Evolutionary conservation across 805 yeast species (phyloP).

Genomic region (Myxozyma sirexii): DNA sequence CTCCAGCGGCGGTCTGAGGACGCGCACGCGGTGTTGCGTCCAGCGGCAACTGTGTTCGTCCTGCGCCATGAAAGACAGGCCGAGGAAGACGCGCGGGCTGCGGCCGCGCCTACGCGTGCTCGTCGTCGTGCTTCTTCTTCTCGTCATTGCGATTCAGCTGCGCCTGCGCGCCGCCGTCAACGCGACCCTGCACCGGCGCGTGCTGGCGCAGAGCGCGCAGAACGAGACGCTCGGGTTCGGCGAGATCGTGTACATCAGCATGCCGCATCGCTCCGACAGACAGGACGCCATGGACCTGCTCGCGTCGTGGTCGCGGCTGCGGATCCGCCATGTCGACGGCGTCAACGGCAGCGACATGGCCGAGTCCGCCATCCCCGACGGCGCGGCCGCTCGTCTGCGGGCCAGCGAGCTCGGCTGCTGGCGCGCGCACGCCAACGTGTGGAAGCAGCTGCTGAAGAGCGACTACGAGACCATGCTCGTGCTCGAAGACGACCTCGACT

Average conservation of each 20-base stretch:
- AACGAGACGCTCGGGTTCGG: conserved; percentile 28
- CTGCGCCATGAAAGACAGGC: too few species aligned
- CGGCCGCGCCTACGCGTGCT: too few species aligned
- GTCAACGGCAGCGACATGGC: conserved; percentile 14
- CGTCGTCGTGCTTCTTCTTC: too few species aligned
- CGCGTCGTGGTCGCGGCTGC: not conserved
- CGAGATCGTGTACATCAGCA: conserved; percentile 16
- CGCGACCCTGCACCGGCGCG: too few species aligned
- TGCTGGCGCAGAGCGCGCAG: conserved; percentile 6
- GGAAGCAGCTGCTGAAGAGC: conserved; percentile 14
- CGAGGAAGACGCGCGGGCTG: too few species aligned
- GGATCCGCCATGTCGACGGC: conserved; percentile 5
- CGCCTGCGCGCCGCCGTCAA: too few species aligned
- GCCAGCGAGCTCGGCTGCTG: conserved; percentile 16
- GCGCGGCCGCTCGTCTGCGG: not conserved
- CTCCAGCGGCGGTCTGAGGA: too few species aligned
- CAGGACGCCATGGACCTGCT: conserved; percentile 25
- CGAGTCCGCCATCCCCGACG: conserved; percentile 11
- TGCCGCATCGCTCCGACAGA: conserved; percentile 23
- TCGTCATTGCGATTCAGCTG: not conserved
- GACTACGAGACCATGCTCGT: conserved; percentile 16
- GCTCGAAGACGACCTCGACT: conserved; percentile 23
- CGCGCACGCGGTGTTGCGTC: too few species aligned
- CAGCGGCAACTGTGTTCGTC: too few species aligned
- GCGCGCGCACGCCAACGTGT: conserved; percentile 24